phyloP scores from a whole-genome alignment of 352 stramenopile genomes.

The Peronospora destructor region DNA sequence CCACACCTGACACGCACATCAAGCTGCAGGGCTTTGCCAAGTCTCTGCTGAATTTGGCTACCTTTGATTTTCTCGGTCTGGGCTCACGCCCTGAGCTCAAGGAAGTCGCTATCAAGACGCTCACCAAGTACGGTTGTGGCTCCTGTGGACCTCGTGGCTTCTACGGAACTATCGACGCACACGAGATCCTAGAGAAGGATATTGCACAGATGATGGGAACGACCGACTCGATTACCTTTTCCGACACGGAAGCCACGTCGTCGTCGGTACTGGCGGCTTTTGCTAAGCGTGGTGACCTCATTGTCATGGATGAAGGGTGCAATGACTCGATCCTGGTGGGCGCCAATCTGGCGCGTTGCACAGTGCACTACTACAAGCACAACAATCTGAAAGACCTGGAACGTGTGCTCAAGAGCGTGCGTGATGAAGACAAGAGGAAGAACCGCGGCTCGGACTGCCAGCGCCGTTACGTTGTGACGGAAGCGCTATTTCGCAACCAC shows the following conservation, averaged over 20 bases:
- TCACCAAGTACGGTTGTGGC: conserved; percentile 95
- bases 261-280: conserved; percentile 95
- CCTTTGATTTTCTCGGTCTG: conserved; percentile 94
- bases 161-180: conserved; percentile 95
- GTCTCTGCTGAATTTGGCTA: conserved; percentile 92
- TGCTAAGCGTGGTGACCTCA: conserved; percentile 94
- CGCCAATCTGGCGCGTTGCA: conserved; percentile 90
- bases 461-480: conserved; percentile 94
- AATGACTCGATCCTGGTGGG: conserved; percentile 93
- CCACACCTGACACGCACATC: conserved; percentile 70
- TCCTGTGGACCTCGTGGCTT: conserved; percentile 97
- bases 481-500: conserved; percentile 97
- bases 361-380: conserved; percentile 94
- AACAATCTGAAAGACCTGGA: conserved; percentile 96
- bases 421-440: conserved; percentile 85
- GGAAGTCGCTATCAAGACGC: conserved; percentile 77
- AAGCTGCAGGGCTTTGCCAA: conserved; percentile 62
- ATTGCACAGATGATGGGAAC: conserved; percentile 90
- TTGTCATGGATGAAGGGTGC: conserved; percentile 94
- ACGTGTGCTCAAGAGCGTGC: conserved; percentile 85
- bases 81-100: conserved; percentile 83
- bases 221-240: conserved; percentile 95
- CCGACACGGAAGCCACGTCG: conserved; percentile 91
- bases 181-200: conserved; percentile 87
- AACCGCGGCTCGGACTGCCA: conserved; percentile 77